phyloP scores from a whole-genome alignment of 1,139 yeast genomes.

The Pichiaceae sp. region DNA sequence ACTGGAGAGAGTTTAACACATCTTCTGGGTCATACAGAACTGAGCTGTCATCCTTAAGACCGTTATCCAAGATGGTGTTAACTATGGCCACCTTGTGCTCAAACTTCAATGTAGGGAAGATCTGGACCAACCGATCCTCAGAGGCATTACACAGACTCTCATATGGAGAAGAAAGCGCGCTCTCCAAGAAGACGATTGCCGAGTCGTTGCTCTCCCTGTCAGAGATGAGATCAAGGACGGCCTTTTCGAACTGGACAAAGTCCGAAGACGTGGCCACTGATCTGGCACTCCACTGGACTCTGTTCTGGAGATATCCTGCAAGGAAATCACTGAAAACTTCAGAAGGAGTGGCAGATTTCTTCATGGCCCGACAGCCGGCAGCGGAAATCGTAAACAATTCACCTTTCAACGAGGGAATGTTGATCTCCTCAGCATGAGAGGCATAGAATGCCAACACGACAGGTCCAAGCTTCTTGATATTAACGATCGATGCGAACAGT shows the following conservation, averaged over 20 bases:
- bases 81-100: slow-evolving; percentile 54
- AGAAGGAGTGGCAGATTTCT: slow-evolving; percentile 30
- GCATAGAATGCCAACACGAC: slow-evolving; percentile 39
- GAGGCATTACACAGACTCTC: slow-evolving; percentile 45
- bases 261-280: slow-evolving; percentile 42
- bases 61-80: slow-evolving; percentile 51
- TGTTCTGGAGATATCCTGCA: slow-evolving; percentile 30
- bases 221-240: slow-evolving; percentile 50
- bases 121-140: slow-evolving; percentile 32
- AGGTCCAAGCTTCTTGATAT: slow-evolving; percentile 34
- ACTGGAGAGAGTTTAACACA: slow-evolving; percentile 38
- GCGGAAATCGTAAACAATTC: slow-evolving; percentile 31
- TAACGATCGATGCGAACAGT: slow-evolving; percentile 23
- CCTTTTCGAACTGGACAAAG: slow-evolving; percentile 43
- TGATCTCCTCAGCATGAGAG: slow-evolving; percentile 36
- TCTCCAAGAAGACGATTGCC: slow-evolving; percentile 56
- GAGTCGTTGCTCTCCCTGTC: slow-evolving; percentile 44
- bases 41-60: slow-evolving; percentile 23
- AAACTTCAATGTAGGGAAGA: slow-evolving; percentile 48
- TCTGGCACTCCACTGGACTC: slow-evolving; percentile 36
- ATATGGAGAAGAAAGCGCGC: slow-evolving; percentile 39
- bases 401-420: slow-evolving; percentile 37
- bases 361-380: slow-evolving; percentile 23
- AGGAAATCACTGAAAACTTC: slow-evolving; percentile 31
- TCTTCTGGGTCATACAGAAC: slow-evolving; percentile 46